Conservation (phyloP, 768 basidiomycete species). For the Pisolithus orientalis region DNA sequence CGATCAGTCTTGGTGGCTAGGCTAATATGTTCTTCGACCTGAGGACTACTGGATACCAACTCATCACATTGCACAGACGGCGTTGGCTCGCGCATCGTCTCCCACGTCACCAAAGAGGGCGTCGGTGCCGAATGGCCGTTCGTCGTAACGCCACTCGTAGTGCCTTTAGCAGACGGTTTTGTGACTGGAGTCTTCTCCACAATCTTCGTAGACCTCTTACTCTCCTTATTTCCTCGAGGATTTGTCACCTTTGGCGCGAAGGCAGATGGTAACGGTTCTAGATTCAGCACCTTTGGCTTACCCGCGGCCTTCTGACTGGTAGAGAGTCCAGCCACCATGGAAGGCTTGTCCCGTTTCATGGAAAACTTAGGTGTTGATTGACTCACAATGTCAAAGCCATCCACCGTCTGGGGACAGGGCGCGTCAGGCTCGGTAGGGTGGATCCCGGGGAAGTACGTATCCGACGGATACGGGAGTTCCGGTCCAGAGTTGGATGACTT, state of each 20-base stretch:
- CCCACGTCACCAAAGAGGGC: constrained; percentile 21
- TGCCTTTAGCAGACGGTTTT: neutral
- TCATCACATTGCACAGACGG: constrained; percentile 29
- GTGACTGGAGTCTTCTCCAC: neutral
- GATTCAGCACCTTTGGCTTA: constrained; percentile 13
- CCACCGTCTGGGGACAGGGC: constrained; percentile 1
- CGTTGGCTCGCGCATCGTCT: constrained; percentile 20
- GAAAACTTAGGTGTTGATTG: constrained; percentile 26
- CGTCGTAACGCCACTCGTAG: neutral
- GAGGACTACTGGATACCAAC: constrained; percentile 29
- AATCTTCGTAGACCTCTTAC: constrained; percentile 11
- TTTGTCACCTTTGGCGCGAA: constrained; percentile 4
- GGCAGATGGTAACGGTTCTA: constrained; percentile 5
- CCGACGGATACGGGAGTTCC: constrained; percentile 19
- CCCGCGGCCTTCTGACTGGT: constrained; percentile 17
- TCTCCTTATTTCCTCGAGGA: neutral
- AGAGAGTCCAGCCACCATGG: constrained; percentile 8
- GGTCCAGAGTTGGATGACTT: constrained; percentile 45
- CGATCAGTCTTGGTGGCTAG: neutral
- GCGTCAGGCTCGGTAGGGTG: constrained; percentile 27
- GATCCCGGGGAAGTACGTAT: constrained; percentile 4
- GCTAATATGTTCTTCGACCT: neutral
- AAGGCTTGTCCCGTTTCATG: constrained; percentile 37
- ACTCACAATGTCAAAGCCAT: neutral
- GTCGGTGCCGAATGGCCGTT: constrained; percentile 1